These are phyloP conservation scores for Penicillium occitanis DNA, from an alignment of 2,329 filamentous ascomycete genomes.

Conservation along the genomic window DNA sequence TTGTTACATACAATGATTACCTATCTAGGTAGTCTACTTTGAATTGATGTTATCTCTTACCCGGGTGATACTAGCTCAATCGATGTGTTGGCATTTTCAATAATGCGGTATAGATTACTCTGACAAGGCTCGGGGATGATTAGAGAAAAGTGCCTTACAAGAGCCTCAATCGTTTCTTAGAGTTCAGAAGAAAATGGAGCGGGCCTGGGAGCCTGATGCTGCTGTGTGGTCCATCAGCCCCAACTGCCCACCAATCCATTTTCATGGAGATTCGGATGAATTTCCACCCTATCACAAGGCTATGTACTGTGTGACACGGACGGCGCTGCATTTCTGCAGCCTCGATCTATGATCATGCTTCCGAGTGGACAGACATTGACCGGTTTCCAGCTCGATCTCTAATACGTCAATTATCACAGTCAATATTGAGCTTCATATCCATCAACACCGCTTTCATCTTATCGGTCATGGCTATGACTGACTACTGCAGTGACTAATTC, in stretches of 20 bases:
- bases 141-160: background rate
- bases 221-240: background rate
- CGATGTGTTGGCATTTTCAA: constrained; percentile 2
- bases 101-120: background rate
- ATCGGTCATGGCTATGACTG: background rate
- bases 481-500: background rate
- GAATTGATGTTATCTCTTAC: background rate
- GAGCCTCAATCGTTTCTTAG: background rate
- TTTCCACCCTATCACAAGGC: background rate
- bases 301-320: background rate
- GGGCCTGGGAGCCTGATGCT: background rate
- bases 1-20: background rate
- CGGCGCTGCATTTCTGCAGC: background rate
- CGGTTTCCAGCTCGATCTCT: background rate
- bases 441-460: background rate
- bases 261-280: background rate
- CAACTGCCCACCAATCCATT: background rate
- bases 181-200: background rate
- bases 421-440: background rate
- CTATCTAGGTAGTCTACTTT: background rate
- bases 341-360: background rate
- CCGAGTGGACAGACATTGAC: background rate
- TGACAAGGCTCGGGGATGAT: background rate
- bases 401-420: background rate
- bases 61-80: background rate